Conservation (phyloP, 805 yeast genomes). For the Trichomonascus vanleenenianus region DNA sequence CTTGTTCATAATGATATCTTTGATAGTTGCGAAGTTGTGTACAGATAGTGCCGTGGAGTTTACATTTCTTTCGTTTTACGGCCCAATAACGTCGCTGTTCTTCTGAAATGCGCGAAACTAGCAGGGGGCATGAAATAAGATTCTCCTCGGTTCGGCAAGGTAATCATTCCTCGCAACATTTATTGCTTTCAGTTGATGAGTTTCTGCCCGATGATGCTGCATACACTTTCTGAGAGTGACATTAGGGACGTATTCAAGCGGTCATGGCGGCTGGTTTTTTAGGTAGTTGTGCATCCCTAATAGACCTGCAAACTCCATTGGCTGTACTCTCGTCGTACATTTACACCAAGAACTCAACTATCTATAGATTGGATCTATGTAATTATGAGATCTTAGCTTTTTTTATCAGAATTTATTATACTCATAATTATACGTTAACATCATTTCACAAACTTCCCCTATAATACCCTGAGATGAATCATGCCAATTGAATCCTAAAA, state of each 20-base stretch:
- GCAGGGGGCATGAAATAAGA: slow-evolving; percentile 14
- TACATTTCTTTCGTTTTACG: slow-evolving; percentile 35
- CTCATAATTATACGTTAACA: too few species aligned
- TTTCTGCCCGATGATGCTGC: slow-evolving; percentile 10
- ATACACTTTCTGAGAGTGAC: neutral
- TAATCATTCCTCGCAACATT: slow-evolving; percentile 39
- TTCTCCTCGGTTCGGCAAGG: slow-evolving; percentile 27
- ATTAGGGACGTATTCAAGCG: neutral
- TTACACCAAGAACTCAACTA: too few species aligned
- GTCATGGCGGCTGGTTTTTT: slow-evolving; percentile 1
- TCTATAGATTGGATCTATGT: too few species aligned
- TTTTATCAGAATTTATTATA: too few species aligned
- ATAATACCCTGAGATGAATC: too few species aligned
- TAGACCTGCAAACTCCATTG: too few species aligned
- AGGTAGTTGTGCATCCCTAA: too few species aligned
- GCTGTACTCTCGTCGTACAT: too few species aligned
- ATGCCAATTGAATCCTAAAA: too few species aligned
- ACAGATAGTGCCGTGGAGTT: slow-evolving; percentile 38
- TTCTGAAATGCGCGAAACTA: slow-evolving; percentile 18
- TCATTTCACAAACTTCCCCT: too few species aligned
- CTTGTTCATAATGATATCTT: slow-evolving; percentile 36
- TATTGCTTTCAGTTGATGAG: slow-evolving; percentile 33
- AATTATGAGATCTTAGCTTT: too few species aligned
- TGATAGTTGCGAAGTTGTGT: slow-evolving; percentile 39
- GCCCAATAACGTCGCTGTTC: slow-evolving; percentile 34